Base-by-base conservation (phyloP, 2,329 filamentous ascomycete genomes). In the Scedosporium apiospermum region DNA sequence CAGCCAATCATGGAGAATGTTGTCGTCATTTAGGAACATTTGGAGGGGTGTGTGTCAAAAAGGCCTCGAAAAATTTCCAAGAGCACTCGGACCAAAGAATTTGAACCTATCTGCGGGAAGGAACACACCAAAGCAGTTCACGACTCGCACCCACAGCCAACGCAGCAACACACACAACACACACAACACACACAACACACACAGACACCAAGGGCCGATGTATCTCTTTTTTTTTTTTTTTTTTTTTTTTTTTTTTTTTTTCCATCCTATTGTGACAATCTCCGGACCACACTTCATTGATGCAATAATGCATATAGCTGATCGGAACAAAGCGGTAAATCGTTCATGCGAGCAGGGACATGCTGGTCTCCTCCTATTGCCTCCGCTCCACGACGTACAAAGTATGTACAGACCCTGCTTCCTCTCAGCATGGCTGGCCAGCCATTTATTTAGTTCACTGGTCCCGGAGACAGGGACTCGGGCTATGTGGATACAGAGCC, bases 11-110 rank as follows among this genome's bases (percentile, higher is more conserved):
- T 38, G 18, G 46, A 44, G 30, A 30, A 51, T n/a, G 34, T 46
- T 57, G 49, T 49, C 60, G 60, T 62, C 60, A 62, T 62, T 41
- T 49, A 14, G 58, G 41, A 44, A 46, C 41, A 46, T 10, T 10
- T 44, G 41, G n/a, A 49, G 34, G 58, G 58, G 58, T 12, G n/a
- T 26, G 58, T 23, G 38, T 23, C 27, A 46, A 44, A 44, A 60
- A 26, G 41, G 42, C 58, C 16, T 38, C 44, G 42, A 44, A 38
- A 60, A 60, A n/a, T 49, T 60, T 49, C 41, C 41, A 44, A 60
- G 14, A 12, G 6, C 16, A 60, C 34, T 38, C 34, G 34, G 34
- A 14, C 34, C 34, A 38, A 38, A 14, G 34, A 34, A 34, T 34
- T 34, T 34, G 30, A 44, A 21, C 38, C 49, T 60, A 26, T 26